A percentile compares a stretch with the other conserved stretches of the same genome.
Evolutionary conservation across 164 flowering plant species (phyloP).

Genomic region (Macadamia tetraphylla): DNA sequence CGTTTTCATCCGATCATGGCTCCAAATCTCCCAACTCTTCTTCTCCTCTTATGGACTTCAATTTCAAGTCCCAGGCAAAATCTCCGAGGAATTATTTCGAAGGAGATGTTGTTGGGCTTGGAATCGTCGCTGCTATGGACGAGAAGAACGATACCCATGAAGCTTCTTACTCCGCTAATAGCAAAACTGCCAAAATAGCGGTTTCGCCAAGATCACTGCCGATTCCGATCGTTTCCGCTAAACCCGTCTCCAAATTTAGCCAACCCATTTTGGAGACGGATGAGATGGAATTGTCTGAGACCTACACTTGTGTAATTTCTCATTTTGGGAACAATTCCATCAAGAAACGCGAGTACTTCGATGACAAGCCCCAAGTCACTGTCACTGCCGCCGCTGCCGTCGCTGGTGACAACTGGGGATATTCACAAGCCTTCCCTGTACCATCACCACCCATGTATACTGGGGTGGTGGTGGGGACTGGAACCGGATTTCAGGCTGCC

Average conservation of each 20-base stretch:
- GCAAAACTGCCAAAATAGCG: slow-evolving; percentile 6
- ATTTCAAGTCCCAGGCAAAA: slow-evolving; percentile 12
- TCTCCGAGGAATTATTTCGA: slow-evolving; percentile 29
- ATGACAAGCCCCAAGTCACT: no score
- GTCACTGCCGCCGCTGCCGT: neutral
- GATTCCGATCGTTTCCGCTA: slow-evolving; percentile 25
- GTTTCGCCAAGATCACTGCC: slow-evolving; percentile 32
- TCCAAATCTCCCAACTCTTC: slow-evolving; percentile 14
- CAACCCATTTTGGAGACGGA: slow-evolving; percentile 18
- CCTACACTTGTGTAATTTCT: slow-evolving; percentile 60
- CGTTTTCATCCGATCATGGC: slow-evolving; percentile 7
- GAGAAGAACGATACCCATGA: slow-evolving; percentile 15
- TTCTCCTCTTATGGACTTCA: neutral
- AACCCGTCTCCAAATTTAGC: slow-evolving; percentile 12
- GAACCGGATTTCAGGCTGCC: slow-evolving; percentile 12
- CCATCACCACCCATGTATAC: slow-evolving; percentile 12
- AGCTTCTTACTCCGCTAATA: slow-evolving; percentile 3
- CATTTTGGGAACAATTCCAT: slow-evolving; percentile 30
- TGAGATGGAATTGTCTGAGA: slow-evolving; percentile 50
- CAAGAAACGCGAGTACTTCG: slow-evolving; percentile 37
- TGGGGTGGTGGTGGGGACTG: neutral
- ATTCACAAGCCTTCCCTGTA: slow-evolving; percentile 18
- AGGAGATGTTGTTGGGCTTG: slow-evolving; percentile 35
- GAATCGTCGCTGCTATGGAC: slow-evolving; percentile 48
- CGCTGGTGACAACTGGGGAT: slow-evolving; percentile 3